Evolutionary conservation across 768 basidiomycete genomes (phyloP).

Genomic region (Mycena capillaripes): DNA sequence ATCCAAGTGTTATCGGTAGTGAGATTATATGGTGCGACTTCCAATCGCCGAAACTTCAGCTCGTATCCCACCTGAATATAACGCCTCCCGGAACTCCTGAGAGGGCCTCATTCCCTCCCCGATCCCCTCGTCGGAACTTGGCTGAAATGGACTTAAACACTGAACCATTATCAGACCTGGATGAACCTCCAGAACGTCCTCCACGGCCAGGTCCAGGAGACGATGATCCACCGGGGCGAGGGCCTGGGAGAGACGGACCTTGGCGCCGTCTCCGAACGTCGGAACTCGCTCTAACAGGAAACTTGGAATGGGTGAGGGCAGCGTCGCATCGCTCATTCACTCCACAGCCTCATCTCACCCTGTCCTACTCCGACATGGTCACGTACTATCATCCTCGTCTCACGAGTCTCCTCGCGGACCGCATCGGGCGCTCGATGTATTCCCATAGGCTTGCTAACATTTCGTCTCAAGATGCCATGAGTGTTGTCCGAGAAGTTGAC

Average conservation of each 20-base stretch:
- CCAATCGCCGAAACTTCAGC: constrained; percentile 32
- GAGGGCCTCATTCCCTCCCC: constrained; percentile 17
- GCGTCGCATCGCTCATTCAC: constrained; percentile 34
- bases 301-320: constrained; percentile 39
- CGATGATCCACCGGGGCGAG: constrained; percentile 13
- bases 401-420: constrained; percentile 31
- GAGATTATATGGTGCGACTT: constrained; percentile 46
- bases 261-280: constrained; percentile 23
- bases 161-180: not conserved
- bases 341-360: constrained; percentile 36
- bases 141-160: constrained; percentile 11
- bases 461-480: constrained; percentile 35
- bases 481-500: constrained; percentile 36
- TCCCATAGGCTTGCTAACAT: constrained; percentile 35
- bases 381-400: constrained; percentile 40
- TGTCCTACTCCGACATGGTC: constrained; percentile 34
- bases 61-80: constrained; percentile 41
- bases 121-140: constrained; percentile 1
- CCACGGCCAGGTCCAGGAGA: constrained; percentile 29
- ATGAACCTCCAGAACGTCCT: constrained; percentile 24
- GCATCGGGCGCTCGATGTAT: constrained; percentile 32
- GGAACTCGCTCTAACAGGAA: constrained; percentile 30
- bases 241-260: constrained; percentile 17
- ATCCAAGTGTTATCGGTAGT: constrained; percentile 9
- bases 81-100: constrained; percentile 40